Conservation (phyloP, 495 filamentous ascomycete genomes). For the Chaetomium fimeti region DNA sequence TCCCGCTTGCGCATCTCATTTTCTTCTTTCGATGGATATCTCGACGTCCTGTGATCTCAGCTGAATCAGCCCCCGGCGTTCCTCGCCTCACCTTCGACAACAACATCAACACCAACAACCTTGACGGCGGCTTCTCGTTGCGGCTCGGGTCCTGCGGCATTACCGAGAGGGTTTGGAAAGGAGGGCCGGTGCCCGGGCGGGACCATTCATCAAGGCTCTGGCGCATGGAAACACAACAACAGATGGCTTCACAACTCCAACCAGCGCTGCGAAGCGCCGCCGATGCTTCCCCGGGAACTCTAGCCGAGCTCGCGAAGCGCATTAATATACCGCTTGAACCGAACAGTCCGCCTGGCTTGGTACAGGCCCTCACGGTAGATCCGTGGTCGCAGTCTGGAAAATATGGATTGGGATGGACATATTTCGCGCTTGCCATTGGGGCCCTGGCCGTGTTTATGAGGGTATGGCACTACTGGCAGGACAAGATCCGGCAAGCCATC, state of each 20-base stretch:
- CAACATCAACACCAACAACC: background rate
- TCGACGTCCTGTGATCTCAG: background rate
- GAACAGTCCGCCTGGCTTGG: constrained; percentile 65
- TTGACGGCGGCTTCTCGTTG: background rate
- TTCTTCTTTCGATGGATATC: constrained; percentile 6
- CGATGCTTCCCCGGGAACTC: constrained; percentile 29
- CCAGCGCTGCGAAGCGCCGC: constrained; percentile 27
- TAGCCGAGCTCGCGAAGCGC: constrained; percentile 60
- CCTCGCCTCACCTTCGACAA: background rate
- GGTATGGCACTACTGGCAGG: constrained; percentile 80
- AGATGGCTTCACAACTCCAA: constrained; percentile 35
- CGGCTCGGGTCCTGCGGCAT: background rate
- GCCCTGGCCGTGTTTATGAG: constrained; percentile 61
- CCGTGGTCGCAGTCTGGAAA: constrained; percentile 79
- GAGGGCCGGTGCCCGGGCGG: constrained; percentile 7
- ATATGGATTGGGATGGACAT: constrained; percentile 85
- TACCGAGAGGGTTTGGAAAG: background rate
- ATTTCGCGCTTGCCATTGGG: constrained; percentile 73
- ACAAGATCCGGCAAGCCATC: constrained; percentile 80
- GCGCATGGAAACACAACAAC: constrained; percentile 5
- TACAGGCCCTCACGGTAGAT: constrained; percentile 72
- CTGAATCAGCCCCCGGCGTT: background rate
- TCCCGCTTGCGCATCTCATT: constrained; percentile 2
- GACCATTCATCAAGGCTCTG: constrained; percentile 12
- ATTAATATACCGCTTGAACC: constrained; percentile 69